Evolutionary conservation across 179 eudicot genomes (phyloP).

Genomic region (Spinacia oleracea): DNA sequence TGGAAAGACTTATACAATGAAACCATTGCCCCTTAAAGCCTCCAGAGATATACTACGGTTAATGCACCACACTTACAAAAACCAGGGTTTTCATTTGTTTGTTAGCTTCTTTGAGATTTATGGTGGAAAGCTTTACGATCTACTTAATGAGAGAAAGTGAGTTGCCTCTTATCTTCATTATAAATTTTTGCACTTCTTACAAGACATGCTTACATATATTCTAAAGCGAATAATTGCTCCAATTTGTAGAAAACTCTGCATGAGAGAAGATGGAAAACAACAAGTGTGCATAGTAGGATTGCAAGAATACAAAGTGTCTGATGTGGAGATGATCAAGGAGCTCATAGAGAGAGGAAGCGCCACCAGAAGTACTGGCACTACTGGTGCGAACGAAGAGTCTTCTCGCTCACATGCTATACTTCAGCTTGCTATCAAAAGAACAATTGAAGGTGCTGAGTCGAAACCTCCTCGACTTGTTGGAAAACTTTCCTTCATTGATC

Average conservation of each 20-base stretch:
- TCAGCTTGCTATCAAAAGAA: constrained; percentile 54
- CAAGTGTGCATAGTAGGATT: constrained; percentile 99
- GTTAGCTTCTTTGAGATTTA: constrained; percentile 98
- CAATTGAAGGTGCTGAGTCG: constrained; percentile 44
- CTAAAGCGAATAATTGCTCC: constrained; percentile 13
- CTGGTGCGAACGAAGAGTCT: constrained; percentile 67
- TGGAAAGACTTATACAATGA: constrained; percentile 97
- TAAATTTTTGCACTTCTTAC: neutral
- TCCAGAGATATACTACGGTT: constrained; percentile 86
- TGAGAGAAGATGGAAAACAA: constrained; percentile 97
- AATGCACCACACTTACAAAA: constrained; percentile 87
- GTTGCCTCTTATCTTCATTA: constrained; percentile 18
- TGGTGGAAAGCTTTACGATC: constrained; percentile 96
- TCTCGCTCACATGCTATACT: constrained; percentile 65
- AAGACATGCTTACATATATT: neutral
- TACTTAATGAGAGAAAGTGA: constrained; percentile 92
- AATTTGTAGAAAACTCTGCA: constrained; percentile 77
- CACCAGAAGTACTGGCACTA: constrained; percentile 59
- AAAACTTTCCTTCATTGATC: constrained; percentile 64
- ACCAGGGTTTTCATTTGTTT: constrained; percentile 89
- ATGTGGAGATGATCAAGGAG: constrained; percentile 91
- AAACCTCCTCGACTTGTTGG: constrained; percentile 59
- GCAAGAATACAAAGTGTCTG: constrained; percentile 85
- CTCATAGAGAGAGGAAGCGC: constrained; percentile 82
- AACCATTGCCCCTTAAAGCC: constrained; percentile 92